Base-by-base conservation (phyloP, 371 early-diverging fungal species). In the Mortierella sp. region DNA sequence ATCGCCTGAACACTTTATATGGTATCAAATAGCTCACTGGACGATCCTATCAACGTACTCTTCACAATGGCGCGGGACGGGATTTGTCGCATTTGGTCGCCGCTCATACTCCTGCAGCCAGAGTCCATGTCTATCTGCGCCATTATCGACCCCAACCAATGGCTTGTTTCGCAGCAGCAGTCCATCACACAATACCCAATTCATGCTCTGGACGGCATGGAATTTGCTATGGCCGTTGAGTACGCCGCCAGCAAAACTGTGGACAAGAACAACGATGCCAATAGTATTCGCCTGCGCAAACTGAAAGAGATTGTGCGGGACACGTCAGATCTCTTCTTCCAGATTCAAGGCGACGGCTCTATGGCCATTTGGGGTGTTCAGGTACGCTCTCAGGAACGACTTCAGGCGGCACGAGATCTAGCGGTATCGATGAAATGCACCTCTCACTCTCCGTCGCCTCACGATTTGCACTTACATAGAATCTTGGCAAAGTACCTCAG, bases 321-420 rank as follows among this genome's bases (percentile, higher is more conserved):
- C 53, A 95, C 95, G n/a, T 93, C 96, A 0, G 96, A 96, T 79
- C 88, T 96, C 74, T 82, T 96, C 26, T 94, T 96, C 79, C 91
- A 93, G 51, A 88, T 96, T 40, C 90, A 93, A 53, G 78, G 86
- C 11, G 94, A 95, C 82, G 95, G 96, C 0, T 91, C 95, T 3
- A 87, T 96, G 81, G 89, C 91, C 2, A 91, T 96, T 28, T 97
- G 96, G 96, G 96, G 96, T 3, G 88, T 97, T 24, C 94, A 95
- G 90, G 95, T 94, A 87, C 50, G 54, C 0, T 61, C 0, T n/a
- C 11, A 5, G 10, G 11, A 61, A 19, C 24, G 24, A 40, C 0
- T 50, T 48, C 28, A 1, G 9, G 37, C 59, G 57, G 40, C 16
- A 3, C 5, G 26, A 19, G 48, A 5, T 5, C 34, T 11, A 37